Conservation (phyloP, 805 yeast species). For the Wickerhamomyces subpelliculosus region DNA sequence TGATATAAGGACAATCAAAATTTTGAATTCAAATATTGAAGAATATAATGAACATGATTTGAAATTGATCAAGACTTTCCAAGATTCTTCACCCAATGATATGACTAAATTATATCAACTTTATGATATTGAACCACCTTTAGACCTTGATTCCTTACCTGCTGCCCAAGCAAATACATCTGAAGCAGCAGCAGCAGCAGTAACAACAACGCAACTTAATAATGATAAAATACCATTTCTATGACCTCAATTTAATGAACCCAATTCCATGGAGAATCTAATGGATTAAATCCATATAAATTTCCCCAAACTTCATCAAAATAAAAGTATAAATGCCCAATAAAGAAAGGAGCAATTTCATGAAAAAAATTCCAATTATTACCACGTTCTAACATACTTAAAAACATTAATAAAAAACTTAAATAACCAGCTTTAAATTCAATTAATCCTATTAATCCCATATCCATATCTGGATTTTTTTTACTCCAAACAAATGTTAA, state of each 20-base stretch:
- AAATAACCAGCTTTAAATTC: conserved; percentile 12
- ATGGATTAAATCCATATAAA: conserved; percentile 14
- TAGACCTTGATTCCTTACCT: too few relatives aligned
- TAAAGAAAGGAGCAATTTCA: conserved; percentile 6
- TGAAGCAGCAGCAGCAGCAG: too few relatives aligned
- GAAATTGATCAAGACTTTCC: background rate
- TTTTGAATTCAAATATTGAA: background rate
- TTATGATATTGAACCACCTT: too few relatives aligned
- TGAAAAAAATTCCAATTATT: background rate
- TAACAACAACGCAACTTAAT: too few relatives aligned
- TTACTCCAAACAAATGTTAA: conserved; percentile 15
- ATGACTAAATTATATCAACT: too few relatives aligned
- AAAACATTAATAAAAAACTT: conserved; percentile 2
- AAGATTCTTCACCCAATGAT: too few relatives aligned
- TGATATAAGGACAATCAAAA: conserved; percentile 7
- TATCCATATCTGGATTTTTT: conserved; percentile 10
- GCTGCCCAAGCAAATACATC: too few relatives aligned
- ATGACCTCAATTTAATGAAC: too few relatives aligned
- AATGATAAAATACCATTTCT: background rate
- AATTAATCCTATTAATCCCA: conserved; percentile 9
- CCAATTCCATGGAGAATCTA: conserved; percentile 17
- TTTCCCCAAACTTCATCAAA: conserved; percentile 13
- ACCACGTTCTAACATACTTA: conserved; percentile 1
- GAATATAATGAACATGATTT: background rate
- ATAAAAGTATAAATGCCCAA: conserved; percentile 18